These are phyloP conservation scores for Colletotrichum chrysophilum DNA, from an alignment of 2,329 filamentous ascomycete genomes.

Conservation along the genomic window DNA sequence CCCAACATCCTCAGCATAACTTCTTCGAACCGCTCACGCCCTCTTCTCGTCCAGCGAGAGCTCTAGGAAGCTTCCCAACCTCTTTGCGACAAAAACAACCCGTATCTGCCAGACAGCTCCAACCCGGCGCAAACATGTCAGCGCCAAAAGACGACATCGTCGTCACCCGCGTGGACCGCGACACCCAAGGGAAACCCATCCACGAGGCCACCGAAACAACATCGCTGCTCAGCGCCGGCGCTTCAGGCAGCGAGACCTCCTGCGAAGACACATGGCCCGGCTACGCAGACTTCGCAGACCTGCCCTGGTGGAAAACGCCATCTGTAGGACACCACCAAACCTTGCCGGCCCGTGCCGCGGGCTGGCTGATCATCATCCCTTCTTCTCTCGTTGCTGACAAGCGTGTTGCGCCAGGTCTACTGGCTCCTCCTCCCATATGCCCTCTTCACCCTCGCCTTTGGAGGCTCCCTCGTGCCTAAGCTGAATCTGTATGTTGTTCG, in stretches of 20 bases:
- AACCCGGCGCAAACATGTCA: slow-evolving; percentile 13
- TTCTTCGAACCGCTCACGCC: too few species aligned
- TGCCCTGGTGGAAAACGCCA: slow-evolving; percentile 68
- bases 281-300: slow-evolving; percentile 60
- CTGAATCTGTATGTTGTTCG: slow-evolving; percentile 69
- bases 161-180: slow-evolving; percentile 15
- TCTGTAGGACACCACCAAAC: slow-evolving; percentile 50
- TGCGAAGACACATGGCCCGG: slow-evolving; percentile 50
- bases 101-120: too few species aligned
- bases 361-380: not conserved
- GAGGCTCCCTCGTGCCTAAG: slow-evolving; percentile 84
- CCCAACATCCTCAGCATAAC: not conserved
- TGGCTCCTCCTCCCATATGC: slow-evolving; percentile 85
- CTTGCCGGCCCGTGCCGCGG: not conserved
- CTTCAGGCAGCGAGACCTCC: slow-evolving; percentile 17
- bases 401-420: slow-evolving; percentile 62
- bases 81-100: not conserved
- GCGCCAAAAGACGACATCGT: slow-evolving; percentile 14
- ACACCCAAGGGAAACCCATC: not conserved
- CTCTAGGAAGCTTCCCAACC: not conserved
- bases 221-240: slow-evolving; percentile 40
- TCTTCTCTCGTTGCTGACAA: slow-evolving; percentile 27
- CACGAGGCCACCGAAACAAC: slow-evolving; percentile 37
- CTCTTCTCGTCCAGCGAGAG: not conserved
- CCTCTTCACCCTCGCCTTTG: slow-evolving; percentile 84